Base-by-base conservation (phyloP, 176 grass and related monocot species). In the Tuctoria greenei region DNA sequence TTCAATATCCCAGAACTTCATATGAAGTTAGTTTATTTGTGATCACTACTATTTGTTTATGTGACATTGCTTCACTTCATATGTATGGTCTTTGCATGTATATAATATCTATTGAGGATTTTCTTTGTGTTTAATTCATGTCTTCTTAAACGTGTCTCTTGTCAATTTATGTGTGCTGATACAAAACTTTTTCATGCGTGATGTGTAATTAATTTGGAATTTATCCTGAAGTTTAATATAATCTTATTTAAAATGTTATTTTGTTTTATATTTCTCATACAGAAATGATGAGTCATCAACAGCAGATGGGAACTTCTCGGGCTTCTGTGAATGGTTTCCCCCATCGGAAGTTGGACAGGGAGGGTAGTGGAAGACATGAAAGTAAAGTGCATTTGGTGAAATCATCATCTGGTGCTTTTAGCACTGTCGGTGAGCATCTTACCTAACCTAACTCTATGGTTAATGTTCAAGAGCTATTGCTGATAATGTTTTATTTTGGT, bases 231-330 rank as follows among this genome's bases (percentile, higher is more conserved):
- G n/a, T 78, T 68, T 61, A 6, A 51, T 28, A 36, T 26, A 25
- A 58, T 58, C 21, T 58, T 58, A 56, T 56, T 18, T 13, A 14
- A 60, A 28, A 15, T 21, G 24, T 4, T 15, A 42, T 37, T 64
- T 64, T 31, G 2, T 4, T 64, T 37, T 39, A 64, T 38, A 7
- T 5, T 34, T 24, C 26, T 62, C 61, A 36, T 55, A 45, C 66
- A 89, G 88, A 64, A 64, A 85, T 55, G 60, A 96, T 96, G 93
- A 96, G 82, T 81, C 87, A 89, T 74, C 89, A 82, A 34, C 93
- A 84, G n/a, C 84, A 92, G 79, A 64, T 61, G 26, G 69, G 61
- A 7, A 41, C 93, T 67, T 72, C 79, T 54, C 84, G 84, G 66
- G 51, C 64, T 84, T 88, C 88, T 1, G 61, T 57, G 34, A 96